A percentile compares a stretch with the other conserved stretches of the same genome.
phyloP scores from a whole-genome alignment of 331 rosid species.

The Rhamnella rubrinervis region DNA sequence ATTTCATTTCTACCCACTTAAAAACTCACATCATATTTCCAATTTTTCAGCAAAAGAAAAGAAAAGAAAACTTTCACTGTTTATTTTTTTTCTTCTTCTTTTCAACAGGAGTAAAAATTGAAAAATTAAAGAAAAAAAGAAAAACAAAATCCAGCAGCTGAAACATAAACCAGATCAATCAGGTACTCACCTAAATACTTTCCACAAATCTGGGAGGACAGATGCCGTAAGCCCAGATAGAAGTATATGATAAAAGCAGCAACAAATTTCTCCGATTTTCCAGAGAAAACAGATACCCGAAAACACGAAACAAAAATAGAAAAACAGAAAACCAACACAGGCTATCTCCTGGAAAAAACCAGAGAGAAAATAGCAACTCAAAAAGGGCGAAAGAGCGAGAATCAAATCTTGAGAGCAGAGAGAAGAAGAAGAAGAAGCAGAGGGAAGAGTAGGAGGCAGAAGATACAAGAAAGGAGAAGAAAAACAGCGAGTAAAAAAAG shows the following conservation, averaged over 20 bases:
- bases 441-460: background rate
- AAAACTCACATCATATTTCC: background rate
- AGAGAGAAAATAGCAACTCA: background rate
- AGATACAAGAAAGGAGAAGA: conserved; percentile 12
- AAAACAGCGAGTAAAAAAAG: background rate
- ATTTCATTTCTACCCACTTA: background rate
- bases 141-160: background rate
- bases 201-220: background rate
- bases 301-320: conserved; percentile 9
- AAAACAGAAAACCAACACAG: background rate
- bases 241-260: background rate
- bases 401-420: conserved; percentile 14
- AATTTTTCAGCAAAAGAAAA: background rate
- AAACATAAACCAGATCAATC: conserved; percentile 38
- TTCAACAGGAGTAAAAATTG: background rate
- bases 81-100: background rate
- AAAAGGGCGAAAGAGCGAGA: background rate
- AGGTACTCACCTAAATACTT: conserved; percentile 26
- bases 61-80: conserved; percentile 3
- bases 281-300: conserved; percentile 17
- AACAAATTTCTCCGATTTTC: conserved; percentile 33
- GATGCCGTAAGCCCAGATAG: background rate
- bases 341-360: background rate
- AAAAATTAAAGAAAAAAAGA: background rate
- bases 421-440: conserved; percentile 8